Conservation (phyloP, 2,329 filamentous ascomycete species). For the Colletotrichum noveboracense region DNA sequence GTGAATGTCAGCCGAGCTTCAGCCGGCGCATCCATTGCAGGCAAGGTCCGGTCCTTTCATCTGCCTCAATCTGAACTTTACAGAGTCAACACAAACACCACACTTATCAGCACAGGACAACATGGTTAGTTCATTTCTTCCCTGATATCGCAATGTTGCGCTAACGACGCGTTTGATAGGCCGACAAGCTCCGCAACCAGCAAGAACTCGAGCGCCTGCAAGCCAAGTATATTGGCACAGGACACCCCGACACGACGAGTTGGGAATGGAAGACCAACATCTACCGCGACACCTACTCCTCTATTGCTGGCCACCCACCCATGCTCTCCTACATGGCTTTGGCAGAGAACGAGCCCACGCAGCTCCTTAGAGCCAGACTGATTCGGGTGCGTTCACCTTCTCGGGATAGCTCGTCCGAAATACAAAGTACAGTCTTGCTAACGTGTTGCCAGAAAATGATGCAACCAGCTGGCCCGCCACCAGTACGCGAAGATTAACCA, state of each 20-base stretch:
- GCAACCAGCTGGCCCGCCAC: slow-evolving; percentile 64
- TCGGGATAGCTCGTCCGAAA: neutral
- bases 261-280: slow-evolving; percentile 99
- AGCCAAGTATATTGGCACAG: slow-evolving; percentile 93
- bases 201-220: slow-evolving; percentile 98
- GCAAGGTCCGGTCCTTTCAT: neutral
- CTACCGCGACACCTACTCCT: slow-evolving; percentile 88
- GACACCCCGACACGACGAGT: slow-evolving; percentile 94
- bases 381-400: slow-evolving; percentile 68
- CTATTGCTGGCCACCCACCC: slow-evolving; percentile 87
- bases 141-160: too few relatives aligned
- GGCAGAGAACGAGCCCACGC: slow-evolving; percentile 83
- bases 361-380: slow-evolving; percentile 80
- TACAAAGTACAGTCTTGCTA: neutral
- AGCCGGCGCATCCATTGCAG: slow-evolving; percentile 15
- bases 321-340: slow-evolving; percentile 88
- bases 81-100: neutral
- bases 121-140: neutral
- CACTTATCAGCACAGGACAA: neutral
- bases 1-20: slow-evolving; percentile 6
- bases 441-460: slow-evolving; percentile 65
- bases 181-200: slow-evolving; percentile 96
- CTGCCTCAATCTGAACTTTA: neutral
- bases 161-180: slow-evolving; percentile 50
- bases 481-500: slow-evolving; percentile 51